Evolutionary conservation across 2,329 filamentous ascomycete genomes (phyloP), one percentile per base, ranked within the genome.

Genomic region (Xylogone sp.): DNA sequence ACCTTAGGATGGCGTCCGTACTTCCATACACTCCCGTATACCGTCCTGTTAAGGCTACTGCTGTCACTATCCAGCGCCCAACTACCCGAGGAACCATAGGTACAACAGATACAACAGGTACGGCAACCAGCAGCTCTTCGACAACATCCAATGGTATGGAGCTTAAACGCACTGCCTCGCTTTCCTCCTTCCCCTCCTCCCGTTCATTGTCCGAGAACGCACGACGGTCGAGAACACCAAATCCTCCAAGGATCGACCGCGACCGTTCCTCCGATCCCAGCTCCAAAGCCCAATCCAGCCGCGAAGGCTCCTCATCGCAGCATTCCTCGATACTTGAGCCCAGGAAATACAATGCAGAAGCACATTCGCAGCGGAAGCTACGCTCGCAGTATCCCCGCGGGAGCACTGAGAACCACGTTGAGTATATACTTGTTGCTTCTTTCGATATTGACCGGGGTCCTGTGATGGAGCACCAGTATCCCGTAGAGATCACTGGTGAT

Each of bases 391-490:
- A 91, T 64, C 88, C 88, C 16, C 77, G 83, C n/a, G 78, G 86
- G 51, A 81, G 83, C 10, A 75, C 76, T 5, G 87, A 97, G 68
- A 95, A 94, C 64, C 94, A 99, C 86, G 94, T 99, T 71, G 94
- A 99, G 68, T 99, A 97, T 67, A 97, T 99, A 49, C 77, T 99
- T 49, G 94, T 99, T 50, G 94, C 94, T 3, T 96, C 91, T 2
- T 99, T 99, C 71, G 91, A 97, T 70, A 96, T 97, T 63, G 93
- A 97, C 69, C 85, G 90, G 49, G 94, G 94, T 2, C 93, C 93
- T 45, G 85, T 97, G 62, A 97, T 99, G 94, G 94, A 99, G 68
- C 92, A 99, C 68, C 94, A 99, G 67, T 99, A 93, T 66, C 94
- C 94, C 0, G 86, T 90, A 42, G 86, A 93, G 47, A 97, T 99